Conservation (phyloP, 2,329 filamentous ascomycete species). For the Graphiopsis chlorocephala region DNA sequence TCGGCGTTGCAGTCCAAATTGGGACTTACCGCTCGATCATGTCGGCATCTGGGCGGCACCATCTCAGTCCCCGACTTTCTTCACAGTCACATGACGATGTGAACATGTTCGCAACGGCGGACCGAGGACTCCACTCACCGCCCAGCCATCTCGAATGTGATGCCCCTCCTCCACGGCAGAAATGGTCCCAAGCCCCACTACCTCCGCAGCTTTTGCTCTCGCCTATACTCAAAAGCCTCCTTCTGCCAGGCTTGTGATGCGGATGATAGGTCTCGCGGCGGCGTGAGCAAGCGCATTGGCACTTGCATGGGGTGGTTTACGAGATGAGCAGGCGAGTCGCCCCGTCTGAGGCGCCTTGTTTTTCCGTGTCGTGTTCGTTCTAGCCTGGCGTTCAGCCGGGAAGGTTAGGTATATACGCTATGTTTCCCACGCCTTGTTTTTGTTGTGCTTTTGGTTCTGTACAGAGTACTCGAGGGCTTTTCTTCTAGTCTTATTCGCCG, state of each 20-base stretch:
- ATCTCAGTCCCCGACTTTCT: neutral
- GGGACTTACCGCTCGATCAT: neutral
- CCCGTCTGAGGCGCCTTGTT: conserved; percentile 9
- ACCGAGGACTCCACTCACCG: conserved; percentile 11
- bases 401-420: conserved; percentile 9
- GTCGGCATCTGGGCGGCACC: neutral
- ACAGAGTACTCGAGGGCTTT: neutral
- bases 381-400: conserved; percentile 5
- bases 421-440: neutral
- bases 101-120: neutral
- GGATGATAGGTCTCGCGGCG: conserved; percentile 6
- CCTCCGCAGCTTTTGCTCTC: conserved; percentile 8
- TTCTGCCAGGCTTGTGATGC: conserved; percentile 4
- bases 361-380: conserved; percentile 12
- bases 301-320: neutral
- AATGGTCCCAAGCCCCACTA: neutral
- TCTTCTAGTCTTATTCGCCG: neutral
- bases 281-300: conserved; percentile 1
- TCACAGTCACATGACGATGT: neutral
- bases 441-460: neutral
- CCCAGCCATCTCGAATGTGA: conserved; percentile 4
- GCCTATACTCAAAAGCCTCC: conserved; percentile 4
- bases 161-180: conserved; percentile 14
- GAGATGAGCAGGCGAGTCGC: conserved; percentile 11
- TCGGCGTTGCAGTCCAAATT: neutral